phyloP scores from a whole-genome alignment of 257 asterid species.

The Solanum dulcamara region DNA sequence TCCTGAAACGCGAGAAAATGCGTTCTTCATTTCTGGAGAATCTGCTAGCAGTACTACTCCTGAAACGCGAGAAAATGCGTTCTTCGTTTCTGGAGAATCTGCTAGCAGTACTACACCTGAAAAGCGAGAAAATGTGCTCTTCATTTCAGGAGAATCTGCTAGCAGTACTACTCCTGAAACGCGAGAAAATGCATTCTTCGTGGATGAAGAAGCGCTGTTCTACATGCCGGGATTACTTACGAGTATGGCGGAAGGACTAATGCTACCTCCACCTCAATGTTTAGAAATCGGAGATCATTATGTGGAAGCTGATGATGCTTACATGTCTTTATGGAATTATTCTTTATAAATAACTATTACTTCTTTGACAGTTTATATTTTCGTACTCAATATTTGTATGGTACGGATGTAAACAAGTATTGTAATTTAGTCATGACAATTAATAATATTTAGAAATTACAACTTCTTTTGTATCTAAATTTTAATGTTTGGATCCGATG shows the following conservation, averaged over 20 bases:
- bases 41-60: not conserved
- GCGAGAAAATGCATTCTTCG: not conserved
- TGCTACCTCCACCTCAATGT: slow-evolving; percentile 40
- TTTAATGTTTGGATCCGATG: too few species aligned
- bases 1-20: not conserved
- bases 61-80: too few species aligned
- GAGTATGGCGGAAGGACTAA: slow-evolving; percentile 41
- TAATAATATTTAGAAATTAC: too few species aligned
- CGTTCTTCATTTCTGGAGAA: not conserved
- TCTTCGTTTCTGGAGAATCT: too few species aligned
- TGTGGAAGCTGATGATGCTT: slow-evolving; percentile 17
- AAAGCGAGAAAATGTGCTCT: too few species aligned
- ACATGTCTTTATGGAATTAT: slow-evolving; percentile 44
- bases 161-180: not conserved
- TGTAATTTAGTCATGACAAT: not conserved
- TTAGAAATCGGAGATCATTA: not conserved
- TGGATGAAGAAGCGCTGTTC: not conserved
- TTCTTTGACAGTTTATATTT: too few species aligned
- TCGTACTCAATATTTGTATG: not conserved
- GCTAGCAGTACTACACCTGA: not conserved
- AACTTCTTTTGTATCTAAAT: too few species aligned
- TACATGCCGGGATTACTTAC: slow-evolving; percentile 34
- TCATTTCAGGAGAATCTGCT: not conserved
- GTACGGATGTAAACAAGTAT: not conserved
- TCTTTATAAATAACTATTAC: slow-evolving; percentile 12